Evolutionary conservation across 163 green algal species (phyloP).

Genomic region (Chloromonas sp.): DNA sequence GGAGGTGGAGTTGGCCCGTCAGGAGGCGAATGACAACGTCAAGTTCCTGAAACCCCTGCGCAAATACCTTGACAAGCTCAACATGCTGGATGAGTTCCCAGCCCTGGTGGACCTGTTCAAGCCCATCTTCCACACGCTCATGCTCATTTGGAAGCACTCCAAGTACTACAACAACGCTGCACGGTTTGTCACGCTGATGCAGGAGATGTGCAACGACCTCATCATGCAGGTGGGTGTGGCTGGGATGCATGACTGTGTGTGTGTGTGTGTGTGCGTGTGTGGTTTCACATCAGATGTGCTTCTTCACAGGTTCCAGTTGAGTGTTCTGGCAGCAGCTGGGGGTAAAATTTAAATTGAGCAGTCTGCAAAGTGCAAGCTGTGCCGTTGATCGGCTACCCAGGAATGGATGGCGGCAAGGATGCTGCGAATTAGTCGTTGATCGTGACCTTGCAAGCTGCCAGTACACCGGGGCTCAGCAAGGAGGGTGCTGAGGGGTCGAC

Average conservation of each 20-base stretch:
- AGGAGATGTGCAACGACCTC: constrained; percentile 84
- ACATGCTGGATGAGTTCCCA: constrained; percentile 62
- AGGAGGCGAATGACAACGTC: constrained; percentile 74
- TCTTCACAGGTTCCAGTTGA: not conserved
- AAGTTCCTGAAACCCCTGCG: constrained; percentile 73
- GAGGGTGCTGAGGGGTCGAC: too few species aligned
- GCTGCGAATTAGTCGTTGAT: too few species aligned
- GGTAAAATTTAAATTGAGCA: too few species aligned
- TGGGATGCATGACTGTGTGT: not conserved
- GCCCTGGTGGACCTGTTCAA: constrained; percentile 73
- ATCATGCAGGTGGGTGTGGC: constrained; percentile 61
- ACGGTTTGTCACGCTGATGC: constrained; percentile 77
- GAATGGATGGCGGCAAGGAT: too few species aligned
- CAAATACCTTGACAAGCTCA: constrained; percentile 75
- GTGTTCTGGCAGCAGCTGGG: too few species aligned
- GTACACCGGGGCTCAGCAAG: too few species aligned
- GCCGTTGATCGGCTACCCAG: too few species aligned
- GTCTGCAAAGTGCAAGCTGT: too few species aligned
- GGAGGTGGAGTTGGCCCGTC: constrained; percentile 14
- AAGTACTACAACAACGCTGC: constrained; percentile 70
- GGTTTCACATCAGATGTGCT: not conserved
- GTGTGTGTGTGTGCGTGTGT: not conserved
- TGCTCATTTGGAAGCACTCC: constrained; percentile 90
- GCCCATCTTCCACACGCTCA: constrained; percentile 78
- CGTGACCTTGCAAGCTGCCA: too few species aligned